A percentile compares a stretch with the other conserved stretches of the same genome.
phyloP scores from a whole-genome alignment of 805 yeast genomes.

The Jamesozyma hellenica region DNA sequence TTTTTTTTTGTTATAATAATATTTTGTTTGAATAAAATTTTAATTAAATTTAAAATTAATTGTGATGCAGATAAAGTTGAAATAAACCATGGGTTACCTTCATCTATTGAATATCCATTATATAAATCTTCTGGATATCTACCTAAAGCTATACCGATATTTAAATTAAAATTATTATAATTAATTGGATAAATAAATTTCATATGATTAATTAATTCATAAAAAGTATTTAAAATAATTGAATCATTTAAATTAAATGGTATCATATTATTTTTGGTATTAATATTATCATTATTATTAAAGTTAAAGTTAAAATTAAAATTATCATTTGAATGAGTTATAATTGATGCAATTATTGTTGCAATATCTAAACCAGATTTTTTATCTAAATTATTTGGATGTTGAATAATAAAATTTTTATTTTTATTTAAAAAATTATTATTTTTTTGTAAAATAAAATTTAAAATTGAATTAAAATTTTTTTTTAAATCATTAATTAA shows the following conservation, averaged over 20 bases:
- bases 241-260: conserved; percentile 58
- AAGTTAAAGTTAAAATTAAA: conserved; percentile 48
- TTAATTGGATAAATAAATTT: conserved; percentile 69
- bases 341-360: conserved; percentile 37
- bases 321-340: conserved; percentile 34
- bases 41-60: conserved; percentile 45
- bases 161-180: conserved; percentile 34
- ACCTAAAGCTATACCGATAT: conserved; percentile 59
- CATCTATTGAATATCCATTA: conserved; percentile 59
- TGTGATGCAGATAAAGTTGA: conserved; percentile 64
- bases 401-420: conserved; percentile 56
- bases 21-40: conserved; percentile 34
- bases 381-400: conserved; percentile 40
- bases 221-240: conserved; percentile 51
- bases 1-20: conserved; percentile 31
- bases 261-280: conserved; percentile 36
- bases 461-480: conserved; percentile 15
- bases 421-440: conserved; percentile 32
- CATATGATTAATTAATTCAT: conserved; percentile 58
- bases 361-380: conserved; percentile 78
- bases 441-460: conserved; percentile 16
- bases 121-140: conserved; percentile 89
- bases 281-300: conserved; percentile 45
- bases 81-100: conserved; percentile 93
- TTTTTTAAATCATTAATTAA: conserved; percentile 8